A percentile compares a stretch with the other conserved stretches of the same genome.
Evolutionary conservation across 2,329 filamentous ascomycete genomes (phyloP).

Genomic region (Ascomycota sp.): DNA sequence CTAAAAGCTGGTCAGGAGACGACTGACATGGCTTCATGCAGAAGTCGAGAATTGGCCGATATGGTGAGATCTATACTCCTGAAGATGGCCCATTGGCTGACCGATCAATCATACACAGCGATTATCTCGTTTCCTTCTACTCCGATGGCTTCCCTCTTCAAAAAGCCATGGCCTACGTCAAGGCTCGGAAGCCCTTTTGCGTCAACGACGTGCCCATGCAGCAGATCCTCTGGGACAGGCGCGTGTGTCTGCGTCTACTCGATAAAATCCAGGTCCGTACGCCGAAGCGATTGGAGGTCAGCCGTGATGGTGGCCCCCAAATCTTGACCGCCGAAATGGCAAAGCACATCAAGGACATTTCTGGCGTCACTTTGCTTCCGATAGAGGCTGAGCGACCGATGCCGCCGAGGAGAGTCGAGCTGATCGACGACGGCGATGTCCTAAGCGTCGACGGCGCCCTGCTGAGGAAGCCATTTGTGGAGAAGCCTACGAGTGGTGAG

Average conservation of each 20-base stretch:
- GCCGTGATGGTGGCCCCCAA: conserved; percentile 71
- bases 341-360: conserved; percentile 60
- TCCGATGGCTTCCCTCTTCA: conserved; percentile 93
- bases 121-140: conserved; percentile 96
- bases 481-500: conserved; percentile 95
- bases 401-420: conserved; percentile 52
- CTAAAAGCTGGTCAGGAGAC: neutral
- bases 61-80: conserved; percentile 38
- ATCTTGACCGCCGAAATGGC: conserved; percentile 62
- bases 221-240: conserved; percentile 86
- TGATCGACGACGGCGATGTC: conserved; percentile 79
- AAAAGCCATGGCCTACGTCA: conserved; percentile 90
- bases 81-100: too few relatives aligned
- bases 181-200: conserved; percentile 83
- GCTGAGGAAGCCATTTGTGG: conserved; percentile 85
- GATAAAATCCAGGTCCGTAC: conserved; percentile 82
- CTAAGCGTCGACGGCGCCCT: conserved; percentile 68
- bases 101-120: conserved; percentile 28
- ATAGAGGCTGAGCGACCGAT: conserved; percentile 41
- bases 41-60: conserved; percentile 91
- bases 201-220: conserved; percentile 98
- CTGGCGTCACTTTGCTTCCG: conserved; percentile 55
- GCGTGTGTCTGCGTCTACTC: conserved; percentile 70
- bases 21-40: conserved; percentile 7
- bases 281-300: conserved; percentile 74